These are phyloP conservation scores for Thymus quinquecostatus DNA, from an alignment of 257 asterid genomes.

Conservation along the genomic window DNA sequence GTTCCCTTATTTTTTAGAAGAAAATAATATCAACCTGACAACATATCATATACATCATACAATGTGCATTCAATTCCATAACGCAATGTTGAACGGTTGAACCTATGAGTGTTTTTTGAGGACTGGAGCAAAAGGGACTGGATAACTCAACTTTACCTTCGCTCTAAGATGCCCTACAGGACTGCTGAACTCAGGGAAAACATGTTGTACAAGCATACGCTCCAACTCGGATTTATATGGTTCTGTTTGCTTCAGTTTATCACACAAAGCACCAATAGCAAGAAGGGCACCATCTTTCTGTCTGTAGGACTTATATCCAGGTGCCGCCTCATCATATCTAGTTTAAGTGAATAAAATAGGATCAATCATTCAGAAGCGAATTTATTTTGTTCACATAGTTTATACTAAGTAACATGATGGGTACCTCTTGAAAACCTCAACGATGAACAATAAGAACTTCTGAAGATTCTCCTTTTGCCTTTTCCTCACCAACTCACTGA, in stretches of 20 bases:
- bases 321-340: slow-evolving; percentile 79
- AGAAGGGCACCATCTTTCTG: slow-evolving; percentile 99
- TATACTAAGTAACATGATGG: slow-evolving; percentile 1
- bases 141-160: slow-evolving; percentile 64
- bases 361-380: slow-evolving; percentile 22
- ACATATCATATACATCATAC: not conserved
- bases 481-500: slow-evolving; percentile 93
- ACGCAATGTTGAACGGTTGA: not conserved
- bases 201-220: slow-evolving; percentile 92
- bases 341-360: slow-evolving; percentile 25
- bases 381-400: not conserved
- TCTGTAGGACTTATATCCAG: slow-evolving; percentile 75
- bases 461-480: slow-evolving; percentile 98
- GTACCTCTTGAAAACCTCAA: slow-evolving; percentile 89
- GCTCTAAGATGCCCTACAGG: slow-evolving; percentile 98
- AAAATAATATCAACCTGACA: not conserved
- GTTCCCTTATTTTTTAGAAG: not conserved
- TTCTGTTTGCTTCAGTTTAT: slow-evolving; percentile 87
- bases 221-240: slow-evolving; percentile 96
- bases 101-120: slow-evolving; percentile 7
- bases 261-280: slow-evolving; percentile 97
- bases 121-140: slow-evolving; percentile 1
- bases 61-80: not conserved
- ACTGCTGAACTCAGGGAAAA: slow-evolving; percentile 89
- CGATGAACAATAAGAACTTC: slow-evolving; percentile 80